phyloP scores from a whole-genome alignment of 257 asterid genomes.

The Mentha longifolia region DNA sequence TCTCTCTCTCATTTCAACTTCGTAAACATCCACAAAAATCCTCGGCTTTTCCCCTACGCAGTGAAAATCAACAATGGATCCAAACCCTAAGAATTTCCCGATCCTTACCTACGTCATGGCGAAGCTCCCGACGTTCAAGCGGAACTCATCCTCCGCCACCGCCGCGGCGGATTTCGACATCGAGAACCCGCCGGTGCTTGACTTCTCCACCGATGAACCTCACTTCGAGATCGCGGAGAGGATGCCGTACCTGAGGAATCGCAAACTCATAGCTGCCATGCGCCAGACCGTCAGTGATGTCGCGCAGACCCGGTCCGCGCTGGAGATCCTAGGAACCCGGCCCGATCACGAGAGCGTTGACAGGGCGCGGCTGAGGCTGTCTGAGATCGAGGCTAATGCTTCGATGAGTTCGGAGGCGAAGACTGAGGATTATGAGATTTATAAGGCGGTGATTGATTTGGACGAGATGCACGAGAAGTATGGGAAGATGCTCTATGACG shows the following conservation, averaged over 20 bases:
- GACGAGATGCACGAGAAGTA: conserved; percentile 89
- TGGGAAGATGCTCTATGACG: conserved; percentile 75
- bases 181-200: conserved; percentile 59
- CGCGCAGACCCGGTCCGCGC: conserved; percentile 71
- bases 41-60: neutral
- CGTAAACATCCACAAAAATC: neutral
- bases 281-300: conserved; percentile 76
- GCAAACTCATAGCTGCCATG: conserved; percentile 71
- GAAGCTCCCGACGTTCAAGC: conserved; percentile 68
- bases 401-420: conserved; percentile 42
- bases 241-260: conserved; percentile 85
- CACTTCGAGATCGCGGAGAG: conserved; percentile 77
- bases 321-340: conserved; percentile 68
- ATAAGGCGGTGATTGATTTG: conserved; percentile 65
- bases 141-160: conserved; percentile 41
- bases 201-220: conserved; percentile 53
- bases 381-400: conserved; percentile 58
- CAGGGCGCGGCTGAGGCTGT: conserved; percentile 56
- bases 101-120: conserved; percentile 86
- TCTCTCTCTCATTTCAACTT: neutral
- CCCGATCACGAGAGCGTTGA: conserved; percentile 96
- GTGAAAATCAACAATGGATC: conserved; percentile 64
- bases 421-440: conserved; percentile 51
- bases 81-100: conserved; percentile 78
- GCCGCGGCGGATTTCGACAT: conserved; percentile 56